A percentile compares a stretch with the other conserved stretches of the same genome.
Conservation (phyloP, 495 filamentous ascomycete genomes). For the Tuber indicum region DNA sequence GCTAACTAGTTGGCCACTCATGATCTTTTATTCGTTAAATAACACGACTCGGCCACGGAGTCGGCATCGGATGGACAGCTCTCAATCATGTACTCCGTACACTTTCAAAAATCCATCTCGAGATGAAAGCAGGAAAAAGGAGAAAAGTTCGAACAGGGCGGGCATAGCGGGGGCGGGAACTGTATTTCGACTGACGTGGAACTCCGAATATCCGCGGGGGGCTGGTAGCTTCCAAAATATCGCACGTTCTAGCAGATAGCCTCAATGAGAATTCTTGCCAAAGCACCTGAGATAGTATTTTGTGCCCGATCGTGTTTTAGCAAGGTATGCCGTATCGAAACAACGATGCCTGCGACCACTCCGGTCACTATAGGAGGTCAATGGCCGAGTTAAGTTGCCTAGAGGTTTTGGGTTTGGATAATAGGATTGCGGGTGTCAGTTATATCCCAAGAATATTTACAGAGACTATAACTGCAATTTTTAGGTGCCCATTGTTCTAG, state of each 20-base stretch:
- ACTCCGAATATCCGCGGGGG: background rate
- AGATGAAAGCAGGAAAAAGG: background rate
- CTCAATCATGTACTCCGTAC: no score
- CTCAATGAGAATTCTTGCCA: background rate
- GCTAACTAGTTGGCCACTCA: no score
- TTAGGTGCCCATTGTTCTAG: background rate
- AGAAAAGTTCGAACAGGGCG: background rate
- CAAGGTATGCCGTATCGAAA: background rate
- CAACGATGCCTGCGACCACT: background rate
- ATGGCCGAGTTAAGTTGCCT: background rate
- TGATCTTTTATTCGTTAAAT: no score
- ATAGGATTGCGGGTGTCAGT: background rate
- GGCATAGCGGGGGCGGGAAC: background rate
- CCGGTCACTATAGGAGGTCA: background rate
- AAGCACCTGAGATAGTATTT: background rate
- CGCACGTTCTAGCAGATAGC: background rate
- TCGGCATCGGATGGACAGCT: background rate
- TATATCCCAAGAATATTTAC: background rate
- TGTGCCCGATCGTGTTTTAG: background rate
- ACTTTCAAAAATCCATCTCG: background rate
- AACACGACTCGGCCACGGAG: background rate
- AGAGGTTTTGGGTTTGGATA: background rate
- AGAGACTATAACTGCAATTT: background rate
- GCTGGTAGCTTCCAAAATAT: background rate
- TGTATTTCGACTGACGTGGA: background rate